Conservation (phyloP, 2,329 filamentous ascomycete genomes). For the Colletotrichum camelliae region DNA sequence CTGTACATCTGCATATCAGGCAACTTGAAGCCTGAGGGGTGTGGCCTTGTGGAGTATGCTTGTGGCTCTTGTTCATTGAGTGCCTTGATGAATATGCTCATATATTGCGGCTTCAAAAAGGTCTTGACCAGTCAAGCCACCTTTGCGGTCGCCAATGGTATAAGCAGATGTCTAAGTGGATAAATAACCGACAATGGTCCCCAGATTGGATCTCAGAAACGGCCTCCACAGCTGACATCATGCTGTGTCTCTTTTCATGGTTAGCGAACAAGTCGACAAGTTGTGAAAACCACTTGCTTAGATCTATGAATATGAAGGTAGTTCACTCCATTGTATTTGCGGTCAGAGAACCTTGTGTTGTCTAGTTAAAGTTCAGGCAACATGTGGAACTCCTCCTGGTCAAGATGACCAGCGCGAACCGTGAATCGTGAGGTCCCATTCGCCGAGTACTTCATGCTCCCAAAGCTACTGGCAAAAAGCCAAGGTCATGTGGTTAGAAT, state of each 20-base stretch:
- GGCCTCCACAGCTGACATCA: neutral
- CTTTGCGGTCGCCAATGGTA: neutral
- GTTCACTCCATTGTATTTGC: neutral
- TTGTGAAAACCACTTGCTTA: neutral
- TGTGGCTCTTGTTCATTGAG: neutral
- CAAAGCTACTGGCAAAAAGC: neutral
- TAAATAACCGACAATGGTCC: too few species aligned
- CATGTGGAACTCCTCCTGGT: neutral
- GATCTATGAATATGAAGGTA: neutral
- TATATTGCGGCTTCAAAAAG: neutral
- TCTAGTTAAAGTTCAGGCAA: neutral
- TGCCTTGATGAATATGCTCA: neutral
- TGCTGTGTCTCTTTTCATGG: neutral
- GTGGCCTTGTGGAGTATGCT: neutral
- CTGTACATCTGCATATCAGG: neutral
- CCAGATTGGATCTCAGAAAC: neutral
- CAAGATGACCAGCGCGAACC: neutral
- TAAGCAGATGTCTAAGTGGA: neutral
- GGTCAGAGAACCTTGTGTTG: neutral
- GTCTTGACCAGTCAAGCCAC: neutral
- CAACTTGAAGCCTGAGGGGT: neutral
- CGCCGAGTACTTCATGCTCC: neutral
- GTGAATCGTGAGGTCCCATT: neutral
- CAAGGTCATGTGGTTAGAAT: neutral
- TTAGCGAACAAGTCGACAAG: neutral